Base-by-base conservation (phyloP, 352 stramenopile genomes). In the Thraustotheca clavata region DNA sequence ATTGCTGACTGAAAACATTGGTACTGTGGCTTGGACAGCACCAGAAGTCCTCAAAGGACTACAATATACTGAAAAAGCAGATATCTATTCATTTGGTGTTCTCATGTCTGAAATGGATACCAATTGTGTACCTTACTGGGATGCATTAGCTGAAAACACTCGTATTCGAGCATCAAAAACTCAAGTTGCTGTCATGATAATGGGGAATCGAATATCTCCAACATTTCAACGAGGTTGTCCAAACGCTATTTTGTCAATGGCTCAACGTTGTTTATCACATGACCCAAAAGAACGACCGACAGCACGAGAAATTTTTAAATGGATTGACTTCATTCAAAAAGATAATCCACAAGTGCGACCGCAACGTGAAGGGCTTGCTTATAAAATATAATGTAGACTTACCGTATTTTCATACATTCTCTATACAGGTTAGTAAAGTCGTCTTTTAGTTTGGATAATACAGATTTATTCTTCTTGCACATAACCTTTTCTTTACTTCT, bases 31-130 rank as follows among this genome's bases (percentile, higher is more conserved):
- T n/a, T 77, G 72, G 71, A 60, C 67, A 26, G 69, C 72, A 0
- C 69, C 69, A 2, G 62, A 75, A 36, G 20, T 49, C 84, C 78
- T 59, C 78, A 60, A 60, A 18, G 69, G 69, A 20, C 43, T 69
- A 29, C 70, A 65, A 9, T 76, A 73, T 61, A 69, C 62, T 7
- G 68, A 71, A 31, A 73, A 71, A 55, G 70, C 67, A 3, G 70
- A 76, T 35, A 71, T 76, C 20, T 76, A 76, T 47, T 72, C 70
- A 29, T 59, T 76, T 8, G 70, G 70, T 6, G 62, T 76, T 18
- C 32, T 76, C 29, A 49, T 76, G 5, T 67, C 69, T 7, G 67
- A 72, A 32, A 31, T 75, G 59, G 69, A 75, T 55, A 72, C 60
- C 41, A 18, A 27, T 4, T 11, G 12, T 29, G 29, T 26, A 12